Evolutionary conservation across 208 protist genomes (phyloP).

Genomic region (Crithidia mellificae): DNA sequence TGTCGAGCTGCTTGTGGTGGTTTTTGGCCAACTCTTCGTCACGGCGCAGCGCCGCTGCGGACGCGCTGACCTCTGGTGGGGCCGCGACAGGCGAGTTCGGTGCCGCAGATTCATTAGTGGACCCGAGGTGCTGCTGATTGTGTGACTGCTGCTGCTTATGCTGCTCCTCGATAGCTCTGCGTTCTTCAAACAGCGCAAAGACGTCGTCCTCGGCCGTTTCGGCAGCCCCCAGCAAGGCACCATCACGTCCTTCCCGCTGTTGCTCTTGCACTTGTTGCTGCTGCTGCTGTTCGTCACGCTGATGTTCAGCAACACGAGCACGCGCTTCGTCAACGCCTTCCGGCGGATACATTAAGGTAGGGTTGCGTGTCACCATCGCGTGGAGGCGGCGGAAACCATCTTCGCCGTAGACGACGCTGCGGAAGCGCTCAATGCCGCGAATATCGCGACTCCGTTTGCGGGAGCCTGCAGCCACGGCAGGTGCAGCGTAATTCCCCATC

Average conservation of each 20-base stretch:
- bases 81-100: neutral
- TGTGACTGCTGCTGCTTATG: neutral
- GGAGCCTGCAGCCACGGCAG: conserved; percentile 33
- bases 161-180: conserved; percentile 9
- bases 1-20: conserved; percentile 82
- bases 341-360: conserved; percentile 84
- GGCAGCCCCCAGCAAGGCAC: neutral
- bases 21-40: conserved; percentile 45
- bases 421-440: conserved; percentile 66
- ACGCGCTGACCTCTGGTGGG: neutral
- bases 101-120: too few species aligned
- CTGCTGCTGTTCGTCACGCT: neutral
- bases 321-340: conserved; percentile 61
- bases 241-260: neutral
- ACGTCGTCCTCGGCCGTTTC: conserved; percentile 10
- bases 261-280: conserved; percentile 16
- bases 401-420: conserved; percentile 70
- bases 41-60: neutral
- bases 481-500: neutral
- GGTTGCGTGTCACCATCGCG: conserved; percentile 72
- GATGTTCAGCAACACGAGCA: conserved; percentile 16
- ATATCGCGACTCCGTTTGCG: conserved; percentile 81
- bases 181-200: conserved; percentile 41
- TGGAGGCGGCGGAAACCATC: conserved; percentile 74
- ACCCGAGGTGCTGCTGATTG: too few species aligned